These are phyloP conservation scores for Chlorella sorokiniana DNA, from an alignment of 139 green algal species.

Conservation along the genomic window DNA sequence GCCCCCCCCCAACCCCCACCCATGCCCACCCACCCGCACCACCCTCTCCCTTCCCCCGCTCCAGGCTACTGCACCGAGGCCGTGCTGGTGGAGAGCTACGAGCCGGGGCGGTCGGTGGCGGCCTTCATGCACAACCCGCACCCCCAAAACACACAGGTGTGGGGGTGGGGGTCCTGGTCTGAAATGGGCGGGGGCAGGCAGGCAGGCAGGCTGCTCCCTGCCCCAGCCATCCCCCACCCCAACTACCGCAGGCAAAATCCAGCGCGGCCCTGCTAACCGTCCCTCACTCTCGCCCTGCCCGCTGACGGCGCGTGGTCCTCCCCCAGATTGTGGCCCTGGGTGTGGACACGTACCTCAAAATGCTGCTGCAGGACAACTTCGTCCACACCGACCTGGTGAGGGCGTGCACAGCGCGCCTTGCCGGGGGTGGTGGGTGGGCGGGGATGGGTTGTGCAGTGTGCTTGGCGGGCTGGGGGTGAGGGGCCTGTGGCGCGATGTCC, in stretches of 20 bases:
- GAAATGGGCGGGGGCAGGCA: background rate
- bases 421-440: background rate
- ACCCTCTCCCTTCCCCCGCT: too few relatives aligned
- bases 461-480: too few relatives aligned
- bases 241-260: too few relatives aligned
- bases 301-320: too few relatives aligned
- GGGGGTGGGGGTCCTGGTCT: background rate
- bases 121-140: constrained; percentile 63
- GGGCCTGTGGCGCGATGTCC: background rate
- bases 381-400: constrained; percentile 80
- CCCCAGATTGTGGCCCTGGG: constrained; percentile 75
- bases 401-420: background rate
- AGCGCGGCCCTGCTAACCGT: background rate
- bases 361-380: constrained; percentile 89
- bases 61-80: constrained; percentile 37
- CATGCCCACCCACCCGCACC: background rate
- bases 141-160: constrained; percentile 61
- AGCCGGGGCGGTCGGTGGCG: constrained; percentile 70
- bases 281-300: background rate
- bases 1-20: background rate
- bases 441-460: background rate
- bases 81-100: constrained; percentile 93
- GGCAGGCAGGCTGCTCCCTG: background rate
- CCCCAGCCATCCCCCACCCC: background rate
- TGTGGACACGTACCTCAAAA: constrained; percentile 89